These are phyloP conservation scores for Echinochloa phyllopogon DNA, from an alignment of 176 grass and related monocot genomes.

Conservation along the genomic window DNA sequence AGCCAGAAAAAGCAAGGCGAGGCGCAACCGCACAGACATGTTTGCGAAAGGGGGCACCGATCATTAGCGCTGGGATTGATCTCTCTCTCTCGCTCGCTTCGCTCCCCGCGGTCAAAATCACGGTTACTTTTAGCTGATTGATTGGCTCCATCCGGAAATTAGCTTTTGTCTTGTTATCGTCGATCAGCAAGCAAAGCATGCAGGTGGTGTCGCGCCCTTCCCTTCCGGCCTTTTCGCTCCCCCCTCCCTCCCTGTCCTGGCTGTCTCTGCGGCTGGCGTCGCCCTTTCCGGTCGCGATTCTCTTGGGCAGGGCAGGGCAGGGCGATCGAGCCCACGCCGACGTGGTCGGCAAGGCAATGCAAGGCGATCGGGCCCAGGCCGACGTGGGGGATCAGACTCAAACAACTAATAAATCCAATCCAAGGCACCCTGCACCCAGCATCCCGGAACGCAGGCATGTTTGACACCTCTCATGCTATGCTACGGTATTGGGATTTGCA, in stretches of 20 bases:
- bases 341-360: too few species aligned
- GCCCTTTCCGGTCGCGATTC: too few species aligned
- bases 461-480: too few species aligned
- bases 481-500: too few species aligned
- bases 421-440: too few species aligned
- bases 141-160: background rate
- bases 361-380: too few species aligned
- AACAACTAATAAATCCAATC: too few species aligned
- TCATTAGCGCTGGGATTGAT: background rate
- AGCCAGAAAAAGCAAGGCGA: background rate
- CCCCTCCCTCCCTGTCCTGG: too few species aligned
- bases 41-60: background rate
- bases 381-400: too few species aligned
- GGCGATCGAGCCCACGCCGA: too few species aligned
- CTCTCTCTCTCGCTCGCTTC: rapidly evolving
- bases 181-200: background rate
- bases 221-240: background rate
- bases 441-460: too few species aligned
- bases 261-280: background rate
- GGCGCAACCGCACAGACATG: background rate
- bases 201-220: background rate
- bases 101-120: constrained; percentile 13
- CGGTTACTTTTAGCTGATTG: background rate
- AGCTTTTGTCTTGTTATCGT: constrained; percentile 27
- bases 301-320: too few species aligned